Base-by-base conservation (phyloP, 2,329 filamentous ascomycete genomes). In the Boeremia lycopersici region DNA sequence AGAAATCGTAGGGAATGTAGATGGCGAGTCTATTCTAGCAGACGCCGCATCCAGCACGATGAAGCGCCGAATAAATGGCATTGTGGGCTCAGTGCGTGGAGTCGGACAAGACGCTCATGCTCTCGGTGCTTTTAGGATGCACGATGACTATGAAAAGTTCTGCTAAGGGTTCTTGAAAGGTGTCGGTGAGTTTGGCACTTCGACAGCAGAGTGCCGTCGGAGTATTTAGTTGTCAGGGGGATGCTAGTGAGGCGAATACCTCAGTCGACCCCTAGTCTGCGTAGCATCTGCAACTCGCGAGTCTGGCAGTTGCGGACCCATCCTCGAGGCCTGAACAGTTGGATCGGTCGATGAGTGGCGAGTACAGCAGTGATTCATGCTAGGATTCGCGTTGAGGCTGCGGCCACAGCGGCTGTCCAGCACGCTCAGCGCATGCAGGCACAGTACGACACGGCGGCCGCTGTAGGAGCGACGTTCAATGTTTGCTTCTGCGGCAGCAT, bases 131-230 rank as follows among this genome's bases (percentile, higher is more conserved):
- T 39, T 12, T 33, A 39, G 45, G 40, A 59, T 60, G 56, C 51
- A 52, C 49, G 45, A 61, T 64, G 56, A 61, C 61, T 59, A 39
- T 42, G 49, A 45, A 46, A 30, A 35, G 40, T 38, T 45, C 51
- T 59, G 50, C 41, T 56, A 51, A 57, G 58, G 61, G 53, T 53
- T 55, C 56, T 51, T 53, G 30, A 55, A 23, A 48, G 41, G 45
- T 67, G 66, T 71, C 69, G 69, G 68, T 70, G 69, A 70, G 65
- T 59, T 48, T 60, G 48, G 63, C 59, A 49, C 48, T 58, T 58
- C 40, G 50, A 63, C 39, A 53, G 53, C 57, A 44, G 45, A 54
- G 48, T 60, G 54, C 54, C 44, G 54, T 60, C 53, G 39, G 50
- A 60, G 60, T 61, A 56, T 65, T 46, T 57, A 35, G 40, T 40